phyloP scores from a whole-genome alignment of 495 filamentous ascomycete genomes.

The Penicillium steckii region DNA sequence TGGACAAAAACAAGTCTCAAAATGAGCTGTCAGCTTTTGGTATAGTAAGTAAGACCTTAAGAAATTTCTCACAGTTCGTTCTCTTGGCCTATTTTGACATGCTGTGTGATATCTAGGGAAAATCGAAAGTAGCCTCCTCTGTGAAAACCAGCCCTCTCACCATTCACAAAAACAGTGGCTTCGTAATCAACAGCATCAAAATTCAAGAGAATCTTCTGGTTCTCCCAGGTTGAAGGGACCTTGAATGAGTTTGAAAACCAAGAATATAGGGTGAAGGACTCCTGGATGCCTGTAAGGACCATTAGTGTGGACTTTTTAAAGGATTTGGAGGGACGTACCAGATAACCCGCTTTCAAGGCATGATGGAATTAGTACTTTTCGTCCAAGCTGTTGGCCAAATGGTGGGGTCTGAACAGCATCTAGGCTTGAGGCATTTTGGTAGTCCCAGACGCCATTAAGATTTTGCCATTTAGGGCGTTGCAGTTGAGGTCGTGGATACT shows the following conservation, averaged over 20 bases:
- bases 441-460: slow-evolving; percentile 68
- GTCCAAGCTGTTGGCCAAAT: slow-evolving; percentile 33
- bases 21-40: slow-evolving; percentile 4
- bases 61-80: slow-evolving; percentile 57
- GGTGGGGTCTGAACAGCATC: slow-evolving; percentile 43
- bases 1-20: slow-evolving; percentile 60
- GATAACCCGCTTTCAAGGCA: slow-evolving; percentile 60
- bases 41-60: background rate
- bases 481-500: slow-evolving; percentile 64
- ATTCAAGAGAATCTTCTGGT: slow-evolving; percentile 52
- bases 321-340: slow-evolving; percentile 27
- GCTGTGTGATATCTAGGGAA: slow-evolving; percentile 55
- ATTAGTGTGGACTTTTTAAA: slow-evolving; percentile 1
- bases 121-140: slow-evolving; percentile 64
- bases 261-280: slow-evolving; percentile 46
- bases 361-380: slow-evolving; percentile 60
- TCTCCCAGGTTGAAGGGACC: slow-evolving; percentile 48
- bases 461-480: slow-evolving; percentile 58
- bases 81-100: slow-evolving; percentile 34
- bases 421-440: slow-evolving; percentile 42
- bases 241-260: slow-evolving; percentile 61
- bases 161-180: slow-evolving; percentile 64
- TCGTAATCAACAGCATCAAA: slow-evolving; percentile 71
- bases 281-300: slow-evolving; percentile 50
- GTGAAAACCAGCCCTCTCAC: slow-evolving; percentile 50